These are phyloP conservation scores for Paramecium primaurelia DNA, from an alignment of 73 alveolate genomes.

Conservation along the genomic window DNA sequence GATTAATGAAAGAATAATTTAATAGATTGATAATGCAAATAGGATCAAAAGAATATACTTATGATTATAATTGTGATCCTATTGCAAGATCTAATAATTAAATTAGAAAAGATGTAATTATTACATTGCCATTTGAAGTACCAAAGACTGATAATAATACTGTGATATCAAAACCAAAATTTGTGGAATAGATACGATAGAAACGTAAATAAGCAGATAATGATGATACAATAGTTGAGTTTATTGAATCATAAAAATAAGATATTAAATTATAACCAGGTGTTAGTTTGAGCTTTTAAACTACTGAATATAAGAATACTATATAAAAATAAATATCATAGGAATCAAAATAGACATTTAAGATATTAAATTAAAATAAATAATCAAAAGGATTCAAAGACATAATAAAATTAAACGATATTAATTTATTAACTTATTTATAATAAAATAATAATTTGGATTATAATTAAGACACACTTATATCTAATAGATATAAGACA, in stretches of 20 bases:
- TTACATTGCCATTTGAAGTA: background rate
- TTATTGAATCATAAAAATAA: background rate
- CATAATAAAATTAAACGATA: background rate
- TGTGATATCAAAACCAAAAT: background rate
- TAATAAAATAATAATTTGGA: background rate
- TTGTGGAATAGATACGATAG: background rate
- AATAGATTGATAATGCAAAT: background rate
- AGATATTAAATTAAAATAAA: background rate
- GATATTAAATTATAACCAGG: background rate
- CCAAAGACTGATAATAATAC: background rate
- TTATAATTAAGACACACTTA: background rate
- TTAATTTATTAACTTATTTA: background rate
- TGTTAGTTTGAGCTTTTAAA: background rate
- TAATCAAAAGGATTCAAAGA: background rate
- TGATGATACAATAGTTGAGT: background rate
- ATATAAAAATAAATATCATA: background rate
- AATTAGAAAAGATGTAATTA: background rate
- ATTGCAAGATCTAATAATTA: background rate
- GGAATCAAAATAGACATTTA: background rate
- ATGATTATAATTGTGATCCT: slow-evolving; percentile 32
- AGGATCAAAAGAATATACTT: slow-evolving; percentile 10
- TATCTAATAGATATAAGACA: background rate
- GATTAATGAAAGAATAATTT: background rate
- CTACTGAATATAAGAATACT: background rate
- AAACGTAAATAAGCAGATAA: background rate